A percentile compares a stretch with the other conserved stretches of the same genome.
phyloP scores from a whole-genome alignment of 352 stramenopile species.

The Chrysophaeum taylorii region DNA sequence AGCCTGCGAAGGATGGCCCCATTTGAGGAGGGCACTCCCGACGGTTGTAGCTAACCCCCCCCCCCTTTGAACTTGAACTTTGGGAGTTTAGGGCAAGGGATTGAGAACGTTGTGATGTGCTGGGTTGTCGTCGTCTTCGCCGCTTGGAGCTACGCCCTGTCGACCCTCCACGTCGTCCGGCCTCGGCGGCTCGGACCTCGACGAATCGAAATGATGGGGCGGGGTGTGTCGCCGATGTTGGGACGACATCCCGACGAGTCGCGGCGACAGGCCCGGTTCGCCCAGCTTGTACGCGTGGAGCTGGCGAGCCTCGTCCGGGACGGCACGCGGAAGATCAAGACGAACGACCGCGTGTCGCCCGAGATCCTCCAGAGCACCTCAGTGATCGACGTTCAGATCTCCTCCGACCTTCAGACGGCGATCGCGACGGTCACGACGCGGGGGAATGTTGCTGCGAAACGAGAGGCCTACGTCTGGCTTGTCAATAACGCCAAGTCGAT shows the following conservation, averaged over 20 bases:
- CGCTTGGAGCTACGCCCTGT: too few relatives aligned
- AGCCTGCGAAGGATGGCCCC: too few relatives aligned
- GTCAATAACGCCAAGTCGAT: neutral
- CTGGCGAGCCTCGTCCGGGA: neutral
- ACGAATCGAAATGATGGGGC: too few relatives aligned
- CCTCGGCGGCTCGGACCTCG: too few relatives aligned
- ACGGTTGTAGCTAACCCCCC: too few relatives aligned
- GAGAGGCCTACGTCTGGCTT: slow-evolving; percentile 9
- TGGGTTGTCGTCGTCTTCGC: too few relatives aligned
- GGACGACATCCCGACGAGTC: neutral
- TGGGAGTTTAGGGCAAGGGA: too few relatives aligned
- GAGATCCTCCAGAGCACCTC: neutral
- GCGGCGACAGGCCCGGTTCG: neutral
- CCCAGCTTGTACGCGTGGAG: neutral
- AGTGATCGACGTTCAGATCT: neutral
- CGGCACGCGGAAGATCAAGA: neutral
- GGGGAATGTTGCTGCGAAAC: neutral
- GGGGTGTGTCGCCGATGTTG: too few relatives aligned
- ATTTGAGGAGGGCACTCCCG: too few relatives aligned
- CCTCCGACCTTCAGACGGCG: neutral
- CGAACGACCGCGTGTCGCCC: neutral
- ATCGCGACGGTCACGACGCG: slow-evolving; percentile 8
- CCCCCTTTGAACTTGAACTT: too few relatives aligned
- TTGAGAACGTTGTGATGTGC: too few relatives aligned
- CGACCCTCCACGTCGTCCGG: too few relatives aligned